A percentile compares a stretch with the other conserved stretches of the same genome.
Conservation (phyloP, 73 alveolate species). For the Paraurostyla sp. region DNA sequence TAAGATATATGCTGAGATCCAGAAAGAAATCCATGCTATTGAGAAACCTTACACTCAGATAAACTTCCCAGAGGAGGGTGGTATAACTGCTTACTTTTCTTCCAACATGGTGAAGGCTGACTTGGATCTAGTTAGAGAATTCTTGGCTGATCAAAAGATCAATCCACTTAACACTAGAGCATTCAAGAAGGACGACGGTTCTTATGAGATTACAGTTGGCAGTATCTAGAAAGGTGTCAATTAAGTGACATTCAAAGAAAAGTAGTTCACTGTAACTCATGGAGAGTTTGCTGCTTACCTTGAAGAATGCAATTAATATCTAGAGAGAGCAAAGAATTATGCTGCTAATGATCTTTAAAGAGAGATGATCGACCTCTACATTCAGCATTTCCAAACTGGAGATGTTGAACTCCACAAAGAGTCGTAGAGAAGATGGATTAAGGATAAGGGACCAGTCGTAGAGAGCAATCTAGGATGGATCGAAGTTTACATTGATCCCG, state of each 20-base stretch:
- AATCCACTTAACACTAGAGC: conserved; percentile 69
- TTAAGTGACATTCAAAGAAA: conserved; percentile 51
- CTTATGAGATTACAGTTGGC: conserved; percentile 72
- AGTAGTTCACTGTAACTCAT: conserved; percentile 71
- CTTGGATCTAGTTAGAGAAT: conserved; percentile 70
- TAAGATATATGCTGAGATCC: conserved; percentile 60
- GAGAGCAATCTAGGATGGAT: conserved; percentile 93
- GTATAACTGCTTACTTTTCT: conserved; percentile 82
- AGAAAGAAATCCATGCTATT: conserved; percentile 66
- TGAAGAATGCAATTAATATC: conserved; percentile 75
- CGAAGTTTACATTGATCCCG: conserved; percentile 93
- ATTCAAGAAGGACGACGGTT: conserved; percentile 66
- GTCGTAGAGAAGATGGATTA: conserved; percentile 84
- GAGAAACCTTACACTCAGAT: conserved; percentile 63
- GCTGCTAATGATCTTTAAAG: conserved; percentile 78
- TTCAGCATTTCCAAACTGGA: conserved; percentile 83
- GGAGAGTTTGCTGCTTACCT: conserved; percentile 92
- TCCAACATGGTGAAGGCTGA: conserved; percentile 69
- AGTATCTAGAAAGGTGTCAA: conserved; percentile 50
- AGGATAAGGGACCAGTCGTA: conserved; percentile 79
- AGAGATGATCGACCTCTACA: conserved; percentile 76
- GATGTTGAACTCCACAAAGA: conserved; percentile 79
- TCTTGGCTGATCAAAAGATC: conserved; percentile 59
- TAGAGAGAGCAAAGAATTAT: conserved; percentile 77
- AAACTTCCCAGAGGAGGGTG: conserved; percentile 74